These are phyloP conservation scores for Juncus inflexus DNA, from an alignment of 176 grass and related monocot genomes.

Conservation along the genomic window DNA sequence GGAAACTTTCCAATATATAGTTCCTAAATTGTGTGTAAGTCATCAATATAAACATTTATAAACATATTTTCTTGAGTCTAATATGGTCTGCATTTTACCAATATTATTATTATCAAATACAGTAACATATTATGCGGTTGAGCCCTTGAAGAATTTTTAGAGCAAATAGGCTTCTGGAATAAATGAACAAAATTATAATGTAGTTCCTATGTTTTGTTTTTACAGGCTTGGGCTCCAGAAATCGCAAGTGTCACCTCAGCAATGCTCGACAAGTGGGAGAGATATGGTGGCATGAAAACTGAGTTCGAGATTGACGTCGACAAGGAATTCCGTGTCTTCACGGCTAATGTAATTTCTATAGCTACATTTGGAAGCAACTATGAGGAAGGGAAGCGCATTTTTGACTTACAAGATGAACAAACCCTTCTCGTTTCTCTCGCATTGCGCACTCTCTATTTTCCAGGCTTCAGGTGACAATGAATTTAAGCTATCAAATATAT, in stretches of 20 bases:
- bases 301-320: constrained; percentile 53
- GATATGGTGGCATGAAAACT: constrained; percentile 15
- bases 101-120: too few species aligned
- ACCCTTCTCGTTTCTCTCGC: constrained; percentile 44
- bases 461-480: constrained; percentile 54
- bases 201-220: neutral
- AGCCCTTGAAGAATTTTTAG: too few species aligned
- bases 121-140: too few species aligned
- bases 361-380: constrained; percentile 76
- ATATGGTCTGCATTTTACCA: too few species aligned
- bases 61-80: too few species aligned
- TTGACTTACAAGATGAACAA: constrained; percentile 63
- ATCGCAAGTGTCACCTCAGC: constrained; percentile 29
- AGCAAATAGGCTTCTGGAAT: too few species aligned
- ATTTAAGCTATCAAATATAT: neutral
- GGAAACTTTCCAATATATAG: too few species aligned
- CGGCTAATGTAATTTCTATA: constrained; percentile 54
- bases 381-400: constrained; percentile 52
- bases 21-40: too few species aligned
- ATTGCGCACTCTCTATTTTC: constrained; percentile 57
- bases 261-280: constrained; percentile 52
- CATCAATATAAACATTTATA: too few species aligned
- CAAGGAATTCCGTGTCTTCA: constrained; percentile 49
- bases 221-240: constrained; percentile 57
- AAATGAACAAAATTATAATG: too few species aligned